Evolutionary conservation across 305 asterid genomes (phyloP), one percentile per base, ranked within the genome.

Genomic region (Ilex paraguariensis): DNA sequence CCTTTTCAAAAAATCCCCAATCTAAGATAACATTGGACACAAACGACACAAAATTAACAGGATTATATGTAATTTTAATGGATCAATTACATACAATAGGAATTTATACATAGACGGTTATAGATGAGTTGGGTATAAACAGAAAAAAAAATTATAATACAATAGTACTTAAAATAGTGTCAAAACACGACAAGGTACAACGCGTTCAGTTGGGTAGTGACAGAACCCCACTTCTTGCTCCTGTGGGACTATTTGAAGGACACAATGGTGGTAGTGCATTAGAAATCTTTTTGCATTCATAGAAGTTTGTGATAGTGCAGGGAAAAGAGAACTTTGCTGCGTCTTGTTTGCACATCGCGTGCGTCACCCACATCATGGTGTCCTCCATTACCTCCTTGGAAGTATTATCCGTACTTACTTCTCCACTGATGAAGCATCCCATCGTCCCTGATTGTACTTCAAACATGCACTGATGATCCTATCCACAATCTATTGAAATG

Each of bases 281-380:
- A 45, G 28, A 53, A 62, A 52, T 51, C 10, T 55, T 71, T 75
- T 71, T 56, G 70, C 58, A 60, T 33, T 54, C 32, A 59, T 31
- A 54, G 66, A 62, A 59, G 53, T 50, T 60, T 73, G 56, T 16
- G 15, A 71, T 21, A 21, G 74, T 65, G 71, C 61, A 44, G 31
- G 7, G 13, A n/a, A 53, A 68, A 77, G 60, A 62, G 39, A 39
- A 21, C n/a, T 67, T 11, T 6, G 10, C 8, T 6, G 8, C 48
- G 10, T 6, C 8, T 6, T 42, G 8, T 42, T 42, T 42, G 54
- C 73, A 61, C 75, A 70, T 70, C 75, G 86, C 91, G 85, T 84
- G 88, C 80, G 48, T 74, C 32, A 36, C 60, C 61, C 21, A 58
- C 51, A 82, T 85, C 72, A 85, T 82, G 62, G 10, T 85, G 92